phyloP scores from a whole-genome alignment of 2,329 filamentous ascomycete species.

The Verticillium longisporum region DNA sequence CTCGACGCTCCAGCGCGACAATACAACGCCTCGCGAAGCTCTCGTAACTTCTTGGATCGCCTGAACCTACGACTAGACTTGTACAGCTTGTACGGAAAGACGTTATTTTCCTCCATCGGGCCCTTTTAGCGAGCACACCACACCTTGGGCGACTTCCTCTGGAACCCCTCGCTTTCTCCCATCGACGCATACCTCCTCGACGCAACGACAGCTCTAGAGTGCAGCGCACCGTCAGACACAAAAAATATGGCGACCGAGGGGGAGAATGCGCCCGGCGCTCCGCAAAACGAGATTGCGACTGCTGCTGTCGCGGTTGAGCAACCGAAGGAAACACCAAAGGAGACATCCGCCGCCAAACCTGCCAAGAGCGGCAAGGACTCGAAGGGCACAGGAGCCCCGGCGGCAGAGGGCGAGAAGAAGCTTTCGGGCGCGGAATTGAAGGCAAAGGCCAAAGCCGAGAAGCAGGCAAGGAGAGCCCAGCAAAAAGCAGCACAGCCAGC shows the following conservation, averaged over 20 bases:
- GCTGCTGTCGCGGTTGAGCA: neutral
- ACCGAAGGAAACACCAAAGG: neutral
- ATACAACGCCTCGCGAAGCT: neutral
- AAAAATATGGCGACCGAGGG: neutral
- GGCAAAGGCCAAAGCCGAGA: conserved; percentile 84
- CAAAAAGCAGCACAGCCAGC: conserved; percentile 51
- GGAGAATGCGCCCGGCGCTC: neutral
- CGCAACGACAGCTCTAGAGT: neutral
- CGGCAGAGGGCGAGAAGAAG: conserved; percentile 38
- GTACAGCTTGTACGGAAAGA: neutral
- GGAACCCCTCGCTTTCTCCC: neutral
- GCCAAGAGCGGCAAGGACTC: conserved; percentile 4
- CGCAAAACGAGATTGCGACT: neutral
- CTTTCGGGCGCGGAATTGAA: conserved; percentile 75
- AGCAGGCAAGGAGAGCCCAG: conserved; percentile 74
- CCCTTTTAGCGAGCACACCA: neutral
- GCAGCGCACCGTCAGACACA: neutral
- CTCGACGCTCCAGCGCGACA: neutral
- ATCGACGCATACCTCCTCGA: neutral
- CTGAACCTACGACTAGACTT: neutral
- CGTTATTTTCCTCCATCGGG: too few species aligned
- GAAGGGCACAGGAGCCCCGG: conserved; percentile 3
- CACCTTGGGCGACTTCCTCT: neutral
- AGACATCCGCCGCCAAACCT: conserved; percentile 1
- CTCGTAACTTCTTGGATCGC: neutral